phyloP scores from a whole-genome alignment of 257 asterid species.

The Rauvolfia tetraphylla region DNA sequence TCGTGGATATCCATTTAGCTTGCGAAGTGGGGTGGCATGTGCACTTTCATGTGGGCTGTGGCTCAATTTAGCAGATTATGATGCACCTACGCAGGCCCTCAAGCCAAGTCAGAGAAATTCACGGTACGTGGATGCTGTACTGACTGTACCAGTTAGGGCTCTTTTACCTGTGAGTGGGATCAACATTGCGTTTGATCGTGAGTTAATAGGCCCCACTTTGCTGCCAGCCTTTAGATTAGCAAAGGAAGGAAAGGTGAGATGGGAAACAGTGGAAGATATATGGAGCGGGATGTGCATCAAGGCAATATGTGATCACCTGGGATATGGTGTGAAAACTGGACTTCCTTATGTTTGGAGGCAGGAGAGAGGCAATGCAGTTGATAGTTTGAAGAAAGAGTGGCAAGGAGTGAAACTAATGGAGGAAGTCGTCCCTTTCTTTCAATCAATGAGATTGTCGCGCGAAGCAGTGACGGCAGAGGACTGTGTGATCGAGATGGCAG shows the following conservation, averaged over 20 bases:
- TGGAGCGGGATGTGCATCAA: slow-evolving; percentile 94
- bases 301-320: slow-evolving; percentile 76
- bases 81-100: slow-evolving; percentile 93
- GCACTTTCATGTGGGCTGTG: slow-evolving; percentile 90
- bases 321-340: slow-evolving; percentile 82
- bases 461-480: slow-evolving; percentile 60
- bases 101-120: slow-evolving; percentile 55
- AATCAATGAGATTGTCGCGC: slow-evolving; percentile 52
- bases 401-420: slow-evolving; percentile 97
- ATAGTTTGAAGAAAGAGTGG: slow-evolving; percentile 95
- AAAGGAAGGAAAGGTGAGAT: slow-evolving; percentile 80
- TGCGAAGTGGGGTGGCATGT: slow-evolving; percentile 76
- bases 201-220: slow-evolving; percentile 76
- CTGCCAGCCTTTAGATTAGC: slow-evolving; percentile 70
- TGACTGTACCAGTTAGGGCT: slow-evolving; percentile 61
- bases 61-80: slow-evolving; percentile 87
- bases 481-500: slow-evolving; percentile 80
- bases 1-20: slow-evolving; percentile 93
- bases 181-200: slow-evolving; percentile 63
- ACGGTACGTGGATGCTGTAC: slow-evolving; percentile 81
- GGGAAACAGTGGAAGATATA: slow-evolving; percentile 89
- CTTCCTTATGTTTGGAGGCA: slow-evolving; percentile 89
- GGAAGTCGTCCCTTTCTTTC: slow-evolving; percentile 85
- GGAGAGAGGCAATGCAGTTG: slow-evolving; percentile 68
- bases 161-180: slow-evolving; percentile 88